Evolutionary conservation across 108 stramenopile genomes (phyloP).

Genomic region (Craspedostauros australis): DNA sequence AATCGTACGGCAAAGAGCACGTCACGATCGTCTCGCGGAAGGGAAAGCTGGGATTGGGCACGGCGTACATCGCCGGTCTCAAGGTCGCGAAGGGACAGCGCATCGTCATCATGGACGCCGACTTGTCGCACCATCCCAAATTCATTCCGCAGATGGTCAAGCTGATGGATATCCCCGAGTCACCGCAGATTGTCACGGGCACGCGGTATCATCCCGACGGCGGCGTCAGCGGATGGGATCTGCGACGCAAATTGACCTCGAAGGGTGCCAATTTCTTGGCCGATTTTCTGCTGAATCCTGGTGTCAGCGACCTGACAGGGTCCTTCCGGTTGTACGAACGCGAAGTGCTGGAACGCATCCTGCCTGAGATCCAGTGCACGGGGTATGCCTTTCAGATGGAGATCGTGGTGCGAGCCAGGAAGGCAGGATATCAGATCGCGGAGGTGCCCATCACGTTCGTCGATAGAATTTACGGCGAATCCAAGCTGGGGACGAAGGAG

Average conservation of each 20-base stretch:
- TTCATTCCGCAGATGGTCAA: constrained; percentile 88
- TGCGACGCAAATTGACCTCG: constrained; percentile 85
- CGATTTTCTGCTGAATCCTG: constrained; percentile 85
- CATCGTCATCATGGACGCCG: constrained; percentile 97
- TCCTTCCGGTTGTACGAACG: constrained; percentile 92
- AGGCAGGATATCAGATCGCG: constrained; percentile 72
- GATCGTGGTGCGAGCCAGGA: constrained; percentile 85
- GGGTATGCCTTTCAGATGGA: constrained; percentile 99
- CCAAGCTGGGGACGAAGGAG: constrained; percentile 94
- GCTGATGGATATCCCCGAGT: constrained; percentile 51
- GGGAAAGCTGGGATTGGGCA: constrained; percentile 94
- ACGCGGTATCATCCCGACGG: constrained; percentile 88
- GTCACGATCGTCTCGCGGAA: constrained; percentile 82
- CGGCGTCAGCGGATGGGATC: constrained; percentile 95
- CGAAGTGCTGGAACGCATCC: constrained; percentile 76
- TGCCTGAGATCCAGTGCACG: constrained; percentile 76
- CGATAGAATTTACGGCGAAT: constrained; percentile 97
- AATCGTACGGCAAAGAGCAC: constrained; percentile 61
- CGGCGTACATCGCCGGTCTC: constrained; percentile 92
- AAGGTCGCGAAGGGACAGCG: constrained; percentile 72
- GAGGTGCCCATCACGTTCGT: constrained; percentile 98
- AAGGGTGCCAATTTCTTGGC: constrained; percentile 96
- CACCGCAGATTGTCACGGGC: constrained; percentile 92
- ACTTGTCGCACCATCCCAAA: constrained; percentile 96
- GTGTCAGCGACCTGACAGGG: constrained; percentile 92